Base-by-base conservation (phyloP, 139 green algal genomes). In the Astrephomene gubernaculifera region DNA sequence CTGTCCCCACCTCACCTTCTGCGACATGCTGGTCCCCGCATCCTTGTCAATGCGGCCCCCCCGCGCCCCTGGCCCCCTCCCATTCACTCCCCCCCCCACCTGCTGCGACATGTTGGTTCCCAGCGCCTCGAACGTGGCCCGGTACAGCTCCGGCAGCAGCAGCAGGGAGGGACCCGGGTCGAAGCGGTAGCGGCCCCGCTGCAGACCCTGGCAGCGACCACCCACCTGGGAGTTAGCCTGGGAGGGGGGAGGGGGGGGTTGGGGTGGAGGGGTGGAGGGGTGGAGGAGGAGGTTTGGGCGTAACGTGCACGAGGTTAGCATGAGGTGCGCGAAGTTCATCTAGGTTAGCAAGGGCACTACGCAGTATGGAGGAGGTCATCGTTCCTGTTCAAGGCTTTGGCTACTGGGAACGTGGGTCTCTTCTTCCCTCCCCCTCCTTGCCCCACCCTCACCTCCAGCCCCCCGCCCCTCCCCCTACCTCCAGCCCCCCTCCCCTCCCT, bases 151-250 rank as follows among this genome's bases (percentile, higher is more conserved):
- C 4, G 92, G 91, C 80, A 97, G 95, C 19, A 98, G 90, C 79
- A 97, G 81, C 44, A 98, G 90, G 19, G 72, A 91, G 10, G 95
- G 95, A 0, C 95, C 95, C 0, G 94, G 96, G 90, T 97, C 95
- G 70, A 96, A 96, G 25, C 95, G 87, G 74, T 78, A 96, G 33
- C 80, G 83, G 2, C 86, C 90, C 1, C 69, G n/a, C 24, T 83
- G n/a, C 53, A 89, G 71, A 36, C 83, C 90, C 83, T 92, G 87
- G 49, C 87, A 70, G 21, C 93, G 83, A 7, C 90, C 92, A 17
- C 92, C 92, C 33, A 91, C 84, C 85, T 90, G 75, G 39, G 60
- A 73, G 60, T 83, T 83, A 60, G 76, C 39, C 76, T 83, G 76
- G 0, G 67, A 49, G 60, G 60, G 39, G 38, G 60, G 38, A 5